Evolutionary conservation across 2,329 filamentous ascomycete genomes (phyloP), one percentile per base, ranked within the genome.

Genomic region (Graphilbum fragrans): DNA sequence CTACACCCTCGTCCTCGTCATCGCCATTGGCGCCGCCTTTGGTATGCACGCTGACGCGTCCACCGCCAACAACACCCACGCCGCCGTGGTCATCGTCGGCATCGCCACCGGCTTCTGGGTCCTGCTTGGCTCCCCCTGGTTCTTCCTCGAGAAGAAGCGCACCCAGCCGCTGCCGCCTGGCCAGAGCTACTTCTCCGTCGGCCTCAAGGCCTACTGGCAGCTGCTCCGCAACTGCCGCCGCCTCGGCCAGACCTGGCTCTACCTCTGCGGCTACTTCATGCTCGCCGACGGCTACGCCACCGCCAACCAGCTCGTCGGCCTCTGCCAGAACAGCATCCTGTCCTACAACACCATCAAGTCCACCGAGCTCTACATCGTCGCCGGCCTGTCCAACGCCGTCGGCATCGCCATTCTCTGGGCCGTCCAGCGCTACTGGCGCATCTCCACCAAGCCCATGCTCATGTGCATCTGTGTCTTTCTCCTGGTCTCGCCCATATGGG

Each of bases 31-130:
- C 27, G 37, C 37, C 12, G 37, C 37, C 18, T 38, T 32, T 38
- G 37, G 37, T 10, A 25, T 38, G 12, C 37, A 38, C 37, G 37
- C 37, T 7, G 27, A 38, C 18, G 37, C 16, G 14, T 38, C 37
- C 27, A 38, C 37, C 11, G 37, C 27, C 27, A 38, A 38, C 37
- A 38, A 38, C 37, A 38, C 37, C 3, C 37, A 32, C 12, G 37
- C 37, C 14, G 37, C 37, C 18, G 37, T 38, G 3, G 37, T 38
- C 12, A 38, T 38, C 6, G 37, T 38, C 25, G 37, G 37, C 37
- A 38, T 38, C 9, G 37, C 37, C 27, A 38, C 37, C 37, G 37
- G 37, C 18, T 38, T 38, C 37, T 38, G 37, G 37, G 37, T 38
- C 27, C 37, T 38, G 16, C 17, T 38, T 14, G 37, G 37, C 37